Evolutionary conservation across 2,329 filamentous ascomycete genomes (phyloP), one percentile per base, ranked within the genome.

Genomic region (Aspergillus felis): DNA sequence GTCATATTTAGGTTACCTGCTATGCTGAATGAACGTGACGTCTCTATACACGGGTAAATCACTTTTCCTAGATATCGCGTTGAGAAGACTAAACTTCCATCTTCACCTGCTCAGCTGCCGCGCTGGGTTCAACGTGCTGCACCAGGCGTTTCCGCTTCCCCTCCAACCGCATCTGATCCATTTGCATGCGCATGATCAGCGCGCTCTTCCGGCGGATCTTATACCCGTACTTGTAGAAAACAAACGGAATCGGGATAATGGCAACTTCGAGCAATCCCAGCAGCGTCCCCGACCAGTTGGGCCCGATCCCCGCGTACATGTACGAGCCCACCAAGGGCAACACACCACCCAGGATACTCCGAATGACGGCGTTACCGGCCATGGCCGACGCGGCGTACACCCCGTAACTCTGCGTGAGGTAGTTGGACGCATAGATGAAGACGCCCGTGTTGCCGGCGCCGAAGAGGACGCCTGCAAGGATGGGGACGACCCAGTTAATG

Each of bases 381-480:
- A 95, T 78, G 0, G 91, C 91, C 2, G 86, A 90, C 0, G 91
- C 91, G 1, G 91, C 87, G 69, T 92, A 95, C 64, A 94, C 88
- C 3, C 87, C 87, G 64, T 95, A 95, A 6, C 86, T 85, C 50
- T 88, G 83, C 0, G 90, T 89, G 3, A 96, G 78, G 70, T 95
- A 96, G 66, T 91, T 94, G 5, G 82, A 84, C 0, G 87, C 84
- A 68, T 95, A 94, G 68, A 95, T 92, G 76, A 95, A 95, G 41
- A 90, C 85, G 2, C 86, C 81, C 8, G 84, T 87, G 66, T 93
- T 94, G 0, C 91, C 91, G 0, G 83, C 81, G 9, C 90, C 90
- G 65, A 94, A 95, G 0, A 88, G 88, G 5, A 95, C 82, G 0
- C 91, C 90, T 1, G 90, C 90, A 0, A 90, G 78, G 51, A 95